Evolutionary conservation across 1,139 yeast genomes (phyloP).

Genomic region (Nakaseomyces bracarensis): DNA sequence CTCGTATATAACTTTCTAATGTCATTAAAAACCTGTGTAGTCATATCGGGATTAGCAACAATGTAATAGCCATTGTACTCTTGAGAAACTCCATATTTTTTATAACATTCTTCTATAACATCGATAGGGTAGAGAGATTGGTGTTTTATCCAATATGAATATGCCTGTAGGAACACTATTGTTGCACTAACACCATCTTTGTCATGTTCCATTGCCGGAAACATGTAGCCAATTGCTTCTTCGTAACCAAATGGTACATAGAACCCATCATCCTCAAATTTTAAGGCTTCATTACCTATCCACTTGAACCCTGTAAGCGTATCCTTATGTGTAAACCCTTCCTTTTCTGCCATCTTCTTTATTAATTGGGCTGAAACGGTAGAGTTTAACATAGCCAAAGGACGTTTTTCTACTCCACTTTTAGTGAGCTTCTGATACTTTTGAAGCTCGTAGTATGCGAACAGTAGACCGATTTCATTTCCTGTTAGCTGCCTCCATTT

Average conservation of each 20-base stretch:
- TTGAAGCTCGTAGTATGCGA: slow-evolving; percentile 58
- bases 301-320: slow-evolving; percentile 95
- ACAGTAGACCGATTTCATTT: slow-evolving; percentile 79
- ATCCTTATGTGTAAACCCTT: slow-evolving; percentile 61
- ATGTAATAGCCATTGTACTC: slow-evolving; percentile 83
- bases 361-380: slow-evolving; percentile 87
- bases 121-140: slow-evolving; percentile 36
- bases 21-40: slow-evolving; percentile 45
- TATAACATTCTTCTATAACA: slow-evolving; percentile 50
- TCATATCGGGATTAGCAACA: slow-evolving; percentile 45
- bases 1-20: slow-evolving; percentile 34
- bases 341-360: slow-evolving; percentile 53
- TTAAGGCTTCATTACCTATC: slow-evolving; percentile 88
- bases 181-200: slow-evolving; percentile 91
- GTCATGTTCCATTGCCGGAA: slow-evolving; percentile 65
- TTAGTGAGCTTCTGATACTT: slow-evolving; percentile 30
- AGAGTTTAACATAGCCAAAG: slow-evolving; percentile 63
- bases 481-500: slow-evolving; percentile 80
- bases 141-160: slow-evolving; percentile 37
- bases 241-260: slow-evolving; percentile 84
- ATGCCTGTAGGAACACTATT: slow-evolving; percentile 64
- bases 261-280: slow-evolving; percentile 54
- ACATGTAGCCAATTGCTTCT: slow-evolving; percentile 96
- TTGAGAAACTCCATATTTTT: slow-evolving; percentile 67
- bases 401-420: slow-evolving; percentile 13